A percentile compares a stretch with the other conserved stretches of the same genome.
Conservation (phyloP, 495 filamentous ascomycete genomes). For the Parachaetomium inaequale region DNA sequence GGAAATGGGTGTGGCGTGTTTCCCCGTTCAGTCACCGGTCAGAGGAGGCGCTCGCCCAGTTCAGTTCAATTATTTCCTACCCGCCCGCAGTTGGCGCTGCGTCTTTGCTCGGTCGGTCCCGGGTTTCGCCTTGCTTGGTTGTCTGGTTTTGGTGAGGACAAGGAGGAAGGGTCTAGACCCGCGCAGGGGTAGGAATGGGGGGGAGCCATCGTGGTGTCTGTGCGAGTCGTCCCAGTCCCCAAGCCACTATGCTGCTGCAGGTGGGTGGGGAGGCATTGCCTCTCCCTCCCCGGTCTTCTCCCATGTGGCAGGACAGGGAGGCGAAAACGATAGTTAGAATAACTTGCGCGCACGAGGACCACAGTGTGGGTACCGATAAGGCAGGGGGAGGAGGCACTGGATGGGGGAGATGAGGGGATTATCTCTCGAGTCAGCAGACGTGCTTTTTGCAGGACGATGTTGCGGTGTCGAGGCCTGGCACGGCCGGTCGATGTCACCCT, state of each 20-base stretch:
- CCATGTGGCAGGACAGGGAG: slow-evolving; percentile 11
- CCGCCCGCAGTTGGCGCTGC: no score
- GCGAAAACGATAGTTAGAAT: not conserved
- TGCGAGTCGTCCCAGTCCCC: not conserved
- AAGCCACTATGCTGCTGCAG: not conserved
- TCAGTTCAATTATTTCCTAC: not conserved
- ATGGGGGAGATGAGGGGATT: not conserved
- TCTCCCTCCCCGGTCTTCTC: not conserved
- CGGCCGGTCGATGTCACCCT: not conserved
- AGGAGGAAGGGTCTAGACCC: not conserved
- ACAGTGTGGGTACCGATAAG: not conserved
- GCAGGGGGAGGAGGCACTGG: no score
- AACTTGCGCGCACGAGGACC: not conserved
- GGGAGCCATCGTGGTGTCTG: not conserved
- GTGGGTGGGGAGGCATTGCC: not conserved
- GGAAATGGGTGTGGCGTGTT: not conserved
- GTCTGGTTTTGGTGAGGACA: not conserved
- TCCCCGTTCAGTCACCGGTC: not conserved
- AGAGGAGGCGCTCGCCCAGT: not conserved
- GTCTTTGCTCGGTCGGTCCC: not conserved
- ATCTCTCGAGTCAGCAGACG: not conserved
- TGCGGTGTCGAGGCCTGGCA: not conserved
- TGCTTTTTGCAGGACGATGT: not conserved
- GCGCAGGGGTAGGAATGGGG: not conserved
- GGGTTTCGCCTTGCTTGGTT: not conserved